Base-by-base conservation (phyloP, 2,329 filamentous ascomycete species). In the Akanthomyces uredinophilus region DNA sequence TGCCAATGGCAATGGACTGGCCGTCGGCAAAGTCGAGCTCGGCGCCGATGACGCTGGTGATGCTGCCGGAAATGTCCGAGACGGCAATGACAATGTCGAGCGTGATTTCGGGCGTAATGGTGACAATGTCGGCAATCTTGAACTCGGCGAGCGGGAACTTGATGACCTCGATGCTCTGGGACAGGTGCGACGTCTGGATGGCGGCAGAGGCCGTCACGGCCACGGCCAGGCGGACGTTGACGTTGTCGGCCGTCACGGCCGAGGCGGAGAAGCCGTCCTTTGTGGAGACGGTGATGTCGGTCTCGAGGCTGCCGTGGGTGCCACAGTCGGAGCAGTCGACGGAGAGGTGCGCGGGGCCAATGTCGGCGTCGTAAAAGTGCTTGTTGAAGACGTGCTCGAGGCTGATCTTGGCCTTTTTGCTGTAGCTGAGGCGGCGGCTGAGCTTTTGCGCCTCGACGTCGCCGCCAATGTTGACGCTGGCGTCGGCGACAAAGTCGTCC, bases 301-400 rank as follows among this genome's bases (percentile, higher is more conserved):
- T 54, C 6, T 59, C 49, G 49, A 63, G 50, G 50, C 61, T 63
- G 44, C 61, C 61, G 44, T 59, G 56, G 18, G 41, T 55, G 41
- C 61, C 61, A 50, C 61, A 63, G 61, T 63, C 56, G 55, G 39
- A 47, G 61, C 61, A 63, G 41, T 60, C 55, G 53, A 63, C 61
- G 18, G 56, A 59, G n/a, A 63, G 50, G 37, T 63, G 61, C 13
- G 61, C 61, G 24, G 61, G 61, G 24, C 61, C 61, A 46, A 63
- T 55, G 32, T 60, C 56, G 5, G 61, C 56, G 39, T 63, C 55
- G 61, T 63, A 63, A 22, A 63, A 63, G 55, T 60, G 55, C 61
- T 60, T 63, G 61, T 29, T 63, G 24, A 60, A 63, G 55, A 27
- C 27, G 56, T 51, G 61, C 56, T 63, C 61, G 22, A 63, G 61